A percentile compares a stretch with the other conserved stretches of the same genome.
Evolutionary conservation across 495 filamentous ascomycete species (phyloP).

Genomic region (Lepidopterella palustris): DNA sequence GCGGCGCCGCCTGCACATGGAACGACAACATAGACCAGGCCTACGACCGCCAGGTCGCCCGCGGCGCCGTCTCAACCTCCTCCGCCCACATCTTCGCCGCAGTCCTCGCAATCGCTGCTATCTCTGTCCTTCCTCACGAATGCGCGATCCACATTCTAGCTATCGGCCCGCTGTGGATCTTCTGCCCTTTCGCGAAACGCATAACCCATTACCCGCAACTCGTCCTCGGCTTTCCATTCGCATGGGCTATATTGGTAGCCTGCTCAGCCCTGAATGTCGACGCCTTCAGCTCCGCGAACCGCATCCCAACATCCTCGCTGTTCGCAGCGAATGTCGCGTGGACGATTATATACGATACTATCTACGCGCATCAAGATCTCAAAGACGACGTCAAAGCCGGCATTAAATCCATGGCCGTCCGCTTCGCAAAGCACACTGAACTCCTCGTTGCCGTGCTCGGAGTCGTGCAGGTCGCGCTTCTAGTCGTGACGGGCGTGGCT

Average conservation of each 20-base stretch:
- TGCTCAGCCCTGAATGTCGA: not conserved
- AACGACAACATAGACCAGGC: constrained; percentile 44
- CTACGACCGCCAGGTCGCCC: constrained; percentile 42
- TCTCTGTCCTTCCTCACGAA: not conserved
- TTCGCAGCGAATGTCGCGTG: constrained; percentile 32
- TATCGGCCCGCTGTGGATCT: not conserved
- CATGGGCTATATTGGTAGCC: not conserved
- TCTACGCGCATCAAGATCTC: constrained; percentile 46
- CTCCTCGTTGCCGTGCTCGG: not conserved
- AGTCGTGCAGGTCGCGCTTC: not conserved
- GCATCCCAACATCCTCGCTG: not conserved
- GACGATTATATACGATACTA: constrained; percentile 44
- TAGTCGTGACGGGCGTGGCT: not conserved
- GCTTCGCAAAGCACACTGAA: not conserved
- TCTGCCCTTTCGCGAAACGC: constrained; percentile 10
- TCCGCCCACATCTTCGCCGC: constrained; percentile 34
- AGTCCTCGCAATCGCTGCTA: not conserved
- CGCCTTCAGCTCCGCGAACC: not conserved
- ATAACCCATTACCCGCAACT: constrained; percentile 8
- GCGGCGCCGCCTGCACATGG: constrained; percentile 37
- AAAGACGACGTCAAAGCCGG: constrained; percentile 42
- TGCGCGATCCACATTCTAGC: not conserved
- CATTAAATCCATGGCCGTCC: constrained; percentile 30
- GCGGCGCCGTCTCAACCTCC: constrained; percentile 39
- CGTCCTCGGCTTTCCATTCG: constrained; percentile 6